A percentile compares a stretch with the other conserved stretches of the same genome.
phyloP scores from a whole-genome alignment of 208 protist species.

The Leishmania guyanensis region DNA sequence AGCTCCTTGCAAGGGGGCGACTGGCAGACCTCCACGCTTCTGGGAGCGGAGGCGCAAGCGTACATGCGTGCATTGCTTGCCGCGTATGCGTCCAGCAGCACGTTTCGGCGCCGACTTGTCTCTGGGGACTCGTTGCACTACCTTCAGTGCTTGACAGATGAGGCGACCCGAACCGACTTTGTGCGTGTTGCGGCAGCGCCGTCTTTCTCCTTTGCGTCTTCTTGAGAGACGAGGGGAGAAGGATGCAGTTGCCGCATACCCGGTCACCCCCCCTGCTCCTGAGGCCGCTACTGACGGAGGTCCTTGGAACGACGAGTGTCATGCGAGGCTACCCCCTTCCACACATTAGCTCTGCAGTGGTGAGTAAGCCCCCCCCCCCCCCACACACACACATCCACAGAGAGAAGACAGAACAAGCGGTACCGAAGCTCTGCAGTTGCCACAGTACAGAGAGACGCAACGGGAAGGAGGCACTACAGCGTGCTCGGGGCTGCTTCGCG shows the following conservation, averaged over 20 bases:
- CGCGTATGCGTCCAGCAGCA: conserved; percentile 48
- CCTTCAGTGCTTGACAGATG: conserved; percentile 75
- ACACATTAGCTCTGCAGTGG: not conserved
- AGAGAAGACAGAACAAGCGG: not conserved
- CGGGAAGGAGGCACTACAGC: not conserved
- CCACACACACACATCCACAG: not conserved
- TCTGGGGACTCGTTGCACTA: conserved; percentile 55
- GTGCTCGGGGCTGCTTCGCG: not conserved
- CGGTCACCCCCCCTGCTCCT: not conserved
- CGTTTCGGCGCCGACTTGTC: conserved; percentile 42
- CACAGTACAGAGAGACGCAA: not conserved
- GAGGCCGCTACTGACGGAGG: not conserved
- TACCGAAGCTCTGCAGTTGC: not conserved
- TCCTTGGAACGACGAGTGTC: not conserved
- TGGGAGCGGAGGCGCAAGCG: conserved; percentile 48
- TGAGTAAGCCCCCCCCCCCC: not conserved
- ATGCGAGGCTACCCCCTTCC: not conserved
- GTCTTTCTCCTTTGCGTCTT: conserved; percentile 39
- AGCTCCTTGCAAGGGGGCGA: conserved; percentile 36
- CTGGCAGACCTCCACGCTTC: conserved; percentile 35
- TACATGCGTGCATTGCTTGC: conserved; percentile 58
- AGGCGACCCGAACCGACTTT: conserved; percentile 55
- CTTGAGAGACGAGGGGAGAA: not conserved
- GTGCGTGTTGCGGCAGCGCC: conserved; percentile 58
- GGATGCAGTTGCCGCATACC: not conserved